These are phyloP conservation scores for Trichoderma sp. DNA, from an alignment of 2,329 filamentous ascomycete species.

Conservation along the genomic window DNA sequence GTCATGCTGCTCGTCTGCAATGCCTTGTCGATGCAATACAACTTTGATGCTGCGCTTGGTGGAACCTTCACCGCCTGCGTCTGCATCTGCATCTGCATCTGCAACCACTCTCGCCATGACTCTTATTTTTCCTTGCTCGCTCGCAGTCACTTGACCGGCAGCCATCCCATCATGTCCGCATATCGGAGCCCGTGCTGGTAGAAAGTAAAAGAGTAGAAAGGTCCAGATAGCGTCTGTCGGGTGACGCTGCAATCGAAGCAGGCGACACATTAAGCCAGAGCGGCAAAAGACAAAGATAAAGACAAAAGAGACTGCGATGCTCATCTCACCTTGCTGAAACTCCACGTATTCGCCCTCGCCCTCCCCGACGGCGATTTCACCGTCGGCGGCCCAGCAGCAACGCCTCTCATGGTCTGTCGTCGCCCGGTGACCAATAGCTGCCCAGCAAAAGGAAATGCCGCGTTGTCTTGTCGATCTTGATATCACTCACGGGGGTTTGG, in stretches of 20 bases:
- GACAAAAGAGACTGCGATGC: neutral
- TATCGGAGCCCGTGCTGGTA: neutral
- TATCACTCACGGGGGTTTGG: neutral
- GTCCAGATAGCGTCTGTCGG: neutral
- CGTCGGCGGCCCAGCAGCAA: conserved; percentile 39
- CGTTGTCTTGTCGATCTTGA: neutral
- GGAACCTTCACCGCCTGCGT: conserved; percentile 17
- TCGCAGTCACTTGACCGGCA: conserved; percentile 15
- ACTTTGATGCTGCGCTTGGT: neutral
- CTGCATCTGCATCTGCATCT: neutral
- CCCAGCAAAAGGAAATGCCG: neutral
- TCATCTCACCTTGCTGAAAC: conserved; percentile 41
- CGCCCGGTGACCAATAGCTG: neutral
- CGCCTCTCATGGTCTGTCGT: conserved; percentile 34
- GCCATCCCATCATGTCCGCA: neutral
- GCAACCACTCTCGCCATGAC: neutral
- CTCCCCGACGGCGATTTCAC: conserved; percentile 31
- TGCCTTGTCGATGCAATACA: neutral
- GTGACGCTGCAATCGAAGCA: neutral
- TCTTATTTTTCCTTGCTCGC: neutral
- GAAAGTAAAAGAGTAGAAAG: neutral
- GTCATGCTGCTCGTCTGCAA: neutral
- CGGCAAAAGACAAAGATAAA: neutral
- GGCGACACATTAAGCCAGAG: neutral
- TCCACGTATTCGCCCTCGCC: conserved; percentile 43